Conservation (phyloP, 1,284 basidiomycete genomes). For the Irpex lacteus region DNA sequence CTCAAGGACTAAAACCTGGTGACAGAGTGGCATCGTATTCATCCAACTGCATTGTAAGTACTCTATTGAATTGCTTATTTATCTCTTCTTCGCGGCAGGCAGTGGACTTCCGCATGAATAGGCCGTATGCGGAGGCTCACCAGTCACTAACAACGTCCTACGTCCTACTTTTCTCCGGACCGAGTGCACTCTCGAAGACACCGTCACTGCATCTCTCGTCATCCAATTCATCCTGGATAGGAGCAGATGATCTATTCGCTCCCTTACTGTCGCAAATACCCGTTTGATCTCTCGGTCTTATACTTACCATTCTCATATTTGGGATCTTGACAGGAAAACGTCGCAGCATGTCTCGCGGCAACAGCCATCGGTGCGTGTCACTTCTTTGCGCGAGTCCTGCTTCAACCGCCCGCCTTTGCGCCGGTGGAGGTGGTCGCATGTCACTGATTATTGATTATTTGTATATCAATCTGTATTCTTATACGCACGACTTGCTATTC, state of each 20-base stretch:
- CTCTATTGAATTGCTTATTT: background rate
- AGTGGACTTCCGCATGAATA: no score
- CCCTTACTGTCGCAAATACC: background rate
- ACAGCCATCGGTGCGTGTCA: conserved; percentile 55
- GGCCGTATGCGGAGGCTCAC: no score
- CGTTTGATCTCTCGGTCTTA: background rate
- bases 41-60: conserved; percentile 72
- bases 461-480: no score
- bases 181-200: background rate
- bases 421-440: background rate
- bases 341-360: conserved; percentile 74
- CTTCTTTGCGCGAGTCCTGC: background rate
- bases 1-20: conserved; percentile 61
- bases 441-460: background rate
- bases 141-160: background rate
- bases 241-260: background rate
- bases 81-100: no score
- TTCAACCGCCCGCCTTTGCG: background rate
- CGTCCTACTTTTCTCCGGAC: background rate
- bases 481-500: background rate
- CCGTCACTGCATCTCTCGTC: background rate
- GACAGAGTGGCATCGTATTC: conserved; percentile 82
- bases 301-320: background rate
- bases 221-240: background rate
- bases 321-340: conserved; percentile 63